phyloP scores from a whole-genome alignment of 495 filamentous ascomycete species.

The Daldinia bambusicola region DNA sequence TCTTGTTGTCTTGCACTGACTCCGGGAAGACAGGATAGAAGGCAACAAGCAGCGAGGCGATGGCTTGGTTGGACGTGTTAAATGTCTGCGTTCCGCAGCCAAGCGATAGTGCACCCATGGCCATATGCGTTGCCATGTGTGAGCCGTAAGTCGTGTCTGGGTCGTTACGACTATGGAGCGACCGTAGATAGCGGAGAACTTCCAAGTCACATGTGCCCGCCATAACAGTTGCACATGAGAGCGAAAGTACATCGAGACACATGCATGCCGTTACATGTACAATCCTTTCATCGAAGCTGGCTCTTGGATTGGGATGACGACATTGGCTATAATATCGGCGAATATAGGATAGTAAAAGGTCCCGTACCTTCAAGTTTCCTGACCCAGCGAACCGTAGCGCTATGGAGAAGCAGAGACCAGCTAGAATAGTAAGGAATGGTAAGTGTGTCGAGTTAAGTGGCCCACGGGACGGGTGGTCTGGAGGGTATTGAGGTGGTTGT shows the following conservation, averaged over 20 bases:
- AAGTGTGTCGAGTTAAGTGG: slow-evolving; percentile 60
- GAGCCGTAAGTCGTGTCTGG: slow-evolving; percentile 88
- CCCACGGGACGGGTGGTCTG: slow-evolving; percentile 32
- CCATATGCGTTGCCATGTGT: slow-evolving; percentile 91
- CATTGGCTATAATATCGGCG: slow-evolving; percentile 87
- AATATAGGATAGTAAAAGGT: slow-evolving; percentile 84
- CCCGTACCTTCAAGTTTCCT: slow-evolving; percentile 72
- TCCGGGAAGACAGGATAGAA: slow-evolving; percentile 95
- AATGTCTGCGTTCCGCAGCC: slow-evolving; percentile 93
- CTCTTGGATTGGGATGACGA: slow-evolving; percentile 49
- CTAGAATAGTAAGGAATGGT: slow-evolving; percentile 91
- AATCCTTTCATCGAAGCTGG: slow-evolving; percentile 82
- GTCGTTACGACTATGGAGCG: slow-evolving; percentile 88
- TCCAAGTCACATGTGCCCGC: slow-evolving; percentile 90
- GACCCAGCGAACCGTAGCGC: slow-evolving; percentile 90
- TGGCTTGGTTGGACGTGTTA: slow-evolving; percentile 85
- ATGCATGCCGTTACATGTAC: slow-evolving; percentile 84
- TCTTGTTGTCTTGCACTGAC: slow-evolving; percentile 88
- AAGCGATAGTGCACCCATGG: slow-evolving; percentile 89
- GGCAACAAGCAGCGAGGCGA: slow-evolving; percentile 85
- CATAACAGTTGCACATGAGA: slow-evolving; percentile 90
- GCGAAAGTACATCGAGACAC: slow-evolving; percentile 85
- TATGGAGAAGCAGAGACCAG: slow-evolving; percentile 86
- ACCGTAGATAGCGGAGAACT: slow-evolving; percentile 88
- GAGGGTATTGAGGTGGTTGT: slow-evolving; percentile 24